Evolutionary conservation across 805 yeast genomes (phyloP).

Genomic region (Ogataea degrootiae): DNA sequence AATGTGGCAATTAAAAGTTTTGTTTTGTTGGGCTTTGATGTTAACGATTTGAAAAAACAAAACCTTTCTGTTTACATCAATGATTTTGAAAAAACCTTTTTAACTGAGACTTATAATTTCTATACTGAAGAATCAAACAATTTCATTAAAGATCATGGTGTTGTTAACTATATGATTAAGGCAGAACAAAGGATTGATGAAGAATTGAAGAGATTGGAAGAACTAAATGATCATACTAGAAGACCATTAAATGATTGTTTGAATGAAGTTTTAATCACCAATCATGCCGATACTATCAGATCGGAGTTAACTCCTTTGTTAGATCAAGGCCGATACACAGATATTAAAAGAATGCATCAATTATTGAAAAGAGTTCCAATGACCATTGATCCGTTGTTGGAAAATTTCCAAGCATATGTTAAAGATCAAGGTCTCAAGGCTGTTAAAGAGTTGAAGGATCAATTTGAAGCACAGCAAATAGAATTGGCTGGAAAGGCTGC

Average conservation of each 20-base stretch:
- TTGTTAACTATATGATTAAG: constrained; percentile 84
- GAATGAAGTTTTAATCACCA: constrained; percentile 70
- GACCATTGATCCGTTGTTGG: constrained; percentile 75
- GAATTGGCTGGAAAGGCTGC: constrained; percentile 23
- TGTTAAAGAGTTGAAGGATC: constrained; percentile 48
- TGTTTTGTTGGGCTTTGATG: constrained; percentile 86
- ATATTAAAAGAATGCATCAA: constrained; percentile 72
- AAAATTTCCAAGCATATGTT: constrained; percentile 67
- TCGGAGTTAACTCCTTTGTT: constrained; percentile 71
- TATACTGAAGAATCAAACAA: constrained; percentile 63
- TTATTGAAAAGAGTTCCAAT: constrained; percentile 73
- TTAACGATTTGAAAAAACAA: constrained; percentile 80
- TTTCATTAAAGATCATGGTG: constrained; percentile 68
- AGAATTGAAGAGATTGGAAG: constrained; percentile 73
- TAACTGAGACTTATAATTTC: constrained; percentile 62
- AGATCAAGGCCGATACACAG: constrained; percentile 65
- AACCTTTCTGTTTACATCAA: constrained; percentile 77
- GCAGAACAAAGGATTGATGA: constrained; percentile 80
- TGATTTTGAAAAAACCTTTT: constrained; percentile 71
- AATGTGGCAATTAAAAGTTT: constrained; percentile 78
- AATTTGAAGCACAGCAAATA: constrained; percentile 17
- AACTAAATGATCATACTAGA: constrained; percentile 82
- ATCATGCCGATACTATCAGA: constrained; percentile 72
- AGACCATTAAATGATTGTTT: constrained; percentile 70
- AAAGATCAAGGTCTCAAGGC: constrained; percentile 58